Evolutionary conservation across 2,329 filamentous ascomycete genomes (phyloP).

Genomic region (Cladosporium sp.): DNA sequence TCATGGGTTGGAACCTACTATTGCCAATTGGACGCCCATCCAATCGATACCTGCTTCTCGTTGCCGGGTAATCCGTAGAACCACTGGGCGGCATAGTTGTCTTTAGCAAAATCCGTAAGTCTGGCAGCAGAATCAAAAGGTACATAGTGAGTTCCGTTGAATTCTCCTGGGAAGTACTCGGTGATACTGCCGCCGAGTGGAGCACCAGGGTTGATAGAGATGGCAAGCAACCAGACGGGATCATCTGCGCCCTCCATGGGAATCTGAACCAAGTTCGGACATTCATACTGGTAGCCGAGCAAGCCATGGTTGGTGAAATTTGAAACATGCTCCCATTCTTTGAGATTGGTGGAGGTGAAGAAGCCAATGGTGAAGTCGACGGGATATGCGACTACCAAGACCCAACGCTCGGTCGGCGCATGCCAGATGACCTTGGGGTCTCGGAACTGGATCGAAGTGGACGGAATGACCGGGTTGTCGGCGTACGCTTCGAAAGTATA

Average conservation of each 20-base stretch:
- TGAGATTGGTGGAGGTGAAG: conserved; percentile 56
- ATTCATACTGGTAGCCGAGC: conserved; percentile 57
- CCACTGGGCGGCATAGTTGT: conserved; percentile 55
- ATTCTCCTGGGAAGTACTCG: conserved; percentile 55
- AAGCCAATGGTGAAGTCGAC: conserved; percentile 55
- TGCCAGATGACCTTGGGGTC: conserved; percentile 63
- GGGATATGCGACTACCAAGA: conserved; percentile 53
- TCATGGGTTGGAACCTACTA: conserved; percentile 32
- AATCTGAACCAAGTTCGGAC: conserved; percentile 57
- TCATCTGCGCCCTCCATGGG: conserved; percentile 43
- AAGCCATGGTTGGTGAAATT: conserved; percentile 54
- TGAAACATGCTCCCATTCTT: conserved; percentile 53
- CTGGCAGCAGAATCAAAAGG: conserved; percentile 37
- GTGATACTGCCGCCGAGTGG: conserved; percentile 53
- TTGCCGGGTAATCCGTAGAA: conserved; percentile 44
- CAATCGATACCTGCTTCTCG: conserved; percentile 44
- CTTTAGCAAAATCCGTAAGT: conserved; percentile 33
- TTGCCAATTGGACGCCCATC: conserved; percentile 58
- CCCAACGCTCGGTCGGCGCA: conserved; percentile 47
- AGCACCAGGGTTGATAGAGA: conserved; percentile 55
- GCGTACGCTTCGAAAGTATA: conserved; percentile 58
- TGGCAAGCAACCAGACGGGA: conserved; percentile 41
- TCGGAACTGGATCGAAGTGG: conserved; percentile 54
- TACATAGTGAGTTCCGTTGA: conserved; percentile 60
- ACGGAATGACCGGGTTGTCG: conserved; percentile 56